phyloP scores from a whole-genome alignment of 2,329 filamentous ascomycete genomes.

The Magnaporthiopsis incrustans region DNA sequence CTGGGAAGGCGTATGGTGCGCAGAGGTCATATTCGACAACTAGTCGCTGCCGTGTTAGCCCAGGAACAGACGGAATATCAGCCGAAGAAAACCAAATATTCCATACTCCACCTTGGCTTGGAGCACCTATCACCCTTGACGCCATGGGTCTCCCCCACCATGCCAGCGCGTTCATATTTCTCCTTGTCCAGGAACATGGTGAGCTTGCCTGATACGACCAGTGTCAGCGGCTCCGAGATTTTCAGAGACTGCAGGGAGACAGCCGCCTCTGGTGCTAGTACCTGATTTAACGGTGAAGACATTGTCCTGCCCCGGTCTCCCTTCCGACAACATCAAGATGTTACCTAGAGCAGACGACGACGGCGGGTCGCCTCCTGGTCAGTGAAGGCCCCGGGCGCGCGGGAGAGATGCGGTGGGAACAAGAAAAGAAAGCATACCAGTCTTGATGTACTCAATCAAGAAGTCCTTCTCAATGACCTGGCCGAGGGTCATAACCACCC shows the following conservation, averaged over 20 bases:
- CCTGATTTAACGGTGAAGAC: slow-evolving; percentile 65
- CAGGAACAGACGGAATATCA: not conserved
- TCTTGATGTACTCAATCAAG: slow-evolving; percentile 78
- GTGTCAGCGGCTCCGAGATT: not conserved
- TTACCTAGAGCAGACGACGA: slow-evolving; percentile 46
- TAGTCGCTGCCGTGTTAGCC: slow-evolving; percentile 28
- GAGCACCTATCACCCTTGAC: slow-evolving; percentile 48
- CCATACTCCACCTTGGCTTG: slow-evolving; percentile 67
- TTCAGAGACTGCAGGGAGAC: slow-evolving; percentile 7
- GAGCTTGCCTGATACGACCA: slow-evolving; percentile 49
- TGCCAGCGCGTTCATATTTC: slow-evolving; percentile 72
- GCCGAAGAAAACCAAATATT: not conserved
- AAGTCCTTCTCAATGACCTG: slow-evolving; percentile 68
- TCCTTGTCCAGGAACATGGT: slow-evolving; percentile 72
- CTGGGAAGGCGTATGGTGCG: slow-evolving; percentile 66
- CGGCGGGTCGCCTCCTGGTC: not conserved
- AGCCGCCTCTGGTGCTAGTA: slow-evolving; percentile 16
- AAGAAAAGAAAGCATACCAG: slow-evolving; percentile 39
- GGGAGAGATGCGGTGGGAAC: not conserved
- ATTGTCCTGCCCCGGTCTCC: slow-evolving; percentile 60
- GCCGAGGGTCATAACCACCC: slow-evolving; percentile 63
- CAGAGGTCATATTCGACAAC: slow-evolving; percentile 72
- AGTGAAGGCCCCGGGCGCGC: not conserved
- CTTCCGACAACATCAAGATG: slow-evolving; percentile 77
- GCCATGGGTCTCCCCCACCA: slow-evolving; percentile 63